phyloP scores from a whole-genome alignment of 1,284 basidiomycete species.

The Naganishia cerealis region DNA sequence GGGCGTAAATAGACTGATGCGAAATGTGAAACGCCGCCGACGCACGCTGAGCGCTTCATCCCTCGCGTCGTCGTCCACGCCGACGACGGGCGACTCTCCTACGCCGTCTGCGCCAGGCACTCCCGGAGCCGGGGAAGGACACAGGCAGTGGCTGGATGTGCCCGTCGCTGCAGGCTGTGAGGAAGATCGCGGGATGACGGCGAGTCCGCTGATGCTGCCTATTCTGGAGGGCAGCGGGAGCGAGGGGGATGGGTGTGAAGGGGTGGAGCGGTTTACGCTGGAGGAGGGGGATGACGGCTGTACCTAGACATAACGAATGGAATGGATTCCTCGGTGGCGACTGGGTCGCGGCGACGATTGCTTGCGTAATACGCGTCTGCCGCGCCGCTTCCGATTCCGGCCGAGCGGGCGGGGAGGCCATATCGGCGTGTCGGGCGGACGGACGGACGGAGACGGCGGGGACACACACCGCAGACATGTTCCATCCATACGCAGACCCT shows the following conservation, averaged over 20 bases:
- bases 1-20: neutral
- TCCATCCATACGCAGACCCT: neutral
- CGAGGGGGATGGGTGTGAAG: neutral
- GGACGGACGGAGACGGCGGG: neutral
- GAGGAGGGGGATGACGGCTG: neutral
- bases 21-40: slow-evolving; percentile 22
- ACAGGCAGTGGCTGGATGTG: neutral
- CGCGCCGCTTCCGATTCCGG: neutral
- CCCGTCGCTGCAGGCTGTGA: neutral
- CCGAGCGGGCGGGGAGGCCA: neutral
- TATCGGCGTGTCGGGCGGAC: neutral
- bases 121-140: neutral
- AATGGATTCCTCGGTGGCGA: neutral
- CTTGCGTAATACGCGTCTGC: neutral
- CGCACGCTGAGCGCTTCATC: slow-evolving; percentile 16
- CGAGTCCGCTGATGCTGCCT: slow-evolving; percentile 18
- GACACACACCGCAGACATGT: neutral
- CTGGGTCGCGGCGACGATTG: neutral
- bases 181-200: neutral
- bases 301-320: neutral
- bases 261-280: neutral
- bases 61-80: slow-evolving; percentile 10
- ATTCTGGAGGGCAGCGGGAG: slow-evolving; percentile 12
- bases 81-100: slow-evolving; percentile 6
- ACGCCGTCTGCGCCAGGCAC: slow-evolving; percentile 1